These are phyloP conservation scores for Mortierella sp. DNA, from an alignment of 371 early-diverging fungal species.

Conservation along the genomic window DNA sequence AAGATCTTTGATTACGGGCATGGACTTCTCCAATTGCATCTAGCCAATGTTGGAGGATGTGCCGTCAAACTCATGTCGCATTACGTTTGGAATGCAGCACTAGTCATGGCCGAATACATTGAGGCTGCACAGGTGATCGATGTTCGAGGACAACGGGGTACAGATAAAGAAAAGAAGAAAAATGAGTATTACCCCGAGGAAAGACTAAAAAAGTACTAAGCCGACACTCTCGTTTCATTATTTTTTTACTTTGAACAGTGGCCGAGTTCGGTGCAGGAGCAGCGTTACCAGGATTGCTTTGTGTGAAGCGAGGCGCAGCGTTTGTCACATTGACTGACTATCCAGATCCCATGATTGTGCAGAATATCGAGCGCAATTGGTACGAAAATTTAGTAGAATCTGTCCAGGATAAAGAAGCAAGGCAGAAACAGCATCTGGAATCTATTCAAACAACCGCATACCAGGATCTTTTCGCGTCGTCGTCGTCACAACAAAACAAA, in stretches of 20 bases:
- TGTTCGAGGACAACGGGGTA: conserved; percentile 36
- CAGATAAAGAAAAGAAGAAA: neutral
- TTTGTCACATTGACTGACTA: conserved; percentile 48
- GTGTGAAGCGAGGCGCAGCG: conserved; percentile 33
- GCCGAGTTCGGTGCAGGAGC: conserved; percentile 53
- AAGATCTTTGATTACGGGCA: conserved; percentile 46
- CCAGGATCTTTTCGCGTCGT: neutral
- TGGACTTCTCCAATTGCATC: conserved; percentile 32
- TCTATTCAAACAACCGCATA: conserved; percentile 5
- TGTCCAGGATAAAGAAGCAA: conserved; percentile 13
- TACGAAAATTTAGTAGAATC: conserved; percentile 45
- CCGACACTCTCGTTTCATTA: neutral
- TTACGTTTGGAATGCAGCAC: conserved; percentile 50
- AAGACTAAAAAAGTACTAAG: neutral
- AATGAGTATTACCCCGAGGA: neutral
- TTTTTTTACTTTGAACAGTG: conserved; percentile 20
- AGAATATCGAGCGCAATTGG: conserved; percentile 52
- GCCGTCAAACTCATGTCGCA: conserved; percentile 50
- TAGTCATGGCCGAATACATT: conserved; percentile 53
- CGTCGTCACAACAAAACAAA: neutral
- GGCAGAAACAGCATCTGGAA: conserved; percentile 8
- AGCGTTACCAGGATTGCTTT: conserved; percentile 41
- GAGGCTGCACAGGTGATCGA: conserved; percentile 20
- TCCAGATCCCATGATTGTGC: conserved; percentile 42
- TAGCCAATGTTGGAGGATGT: conserved; percentile 45